A percentile compares a stretch with the other conserved stretches of the same genome.
Conservation (phyloP, 495 filamentous ascomycete species). For the Hypoxylon rickii region DNA sequence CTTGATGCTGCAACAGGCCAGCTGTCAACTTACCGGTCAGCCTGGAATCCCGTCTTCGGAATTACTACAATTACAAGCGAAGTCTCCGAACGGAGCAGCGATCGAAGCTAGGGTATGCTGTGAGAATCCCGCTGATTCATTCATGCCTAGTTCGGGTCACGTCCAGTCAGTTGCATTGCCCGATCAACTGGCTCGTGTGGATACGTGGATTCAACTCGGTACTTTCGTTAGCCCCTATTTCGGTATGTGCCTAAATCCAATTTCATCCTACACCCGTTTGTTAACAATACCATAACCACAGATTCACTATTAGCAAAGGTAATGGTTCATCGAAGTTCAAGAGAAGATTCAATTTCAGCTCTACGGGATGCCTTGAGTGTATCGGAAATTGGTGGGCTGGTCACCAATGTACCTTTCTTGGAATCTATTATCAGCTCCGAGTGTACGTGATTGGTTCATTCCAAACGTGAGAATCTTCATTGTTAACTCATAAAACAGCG, state of each 20-base stretch:
- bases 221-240: slow-evolving; percentile 59
- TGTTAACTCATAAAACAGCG: slow-evolving; percentile 4
- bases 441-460: neutral
- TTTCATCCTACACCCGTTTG: no score
- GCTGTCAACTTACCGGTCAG: slow-evolving; percentile 17
- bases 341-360: slow-evolving; percentile 49
- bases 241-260: no score
- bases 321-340: slow-evolving; percentile 54
- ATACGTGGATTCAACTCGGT: slow-evolving; percentile 65
- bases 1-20: slow-evolving; percentile 43
- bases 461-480: neutral
- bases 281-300: slow-evolving; percentile 31
- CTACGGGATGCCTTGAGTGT: slow-evolving; percentile 48
- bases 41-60: slow-evolving; percentile 24
- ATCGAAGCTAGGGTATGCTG: slow-evolving; percentile 68
- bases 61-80: slow-evolving; percentile 5
- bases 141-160: slow-evolving; percentile 60
- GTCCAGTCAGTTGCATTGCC: slow-evolving; percentile 61
- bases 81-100: slow-evolving; percentile 30
- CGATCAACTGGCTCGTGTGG: slow-evolving; percentile 52
- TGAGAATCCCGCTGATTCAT: slow-evolving; percentile 62
- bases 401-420: slow-evolving; percentile 62
- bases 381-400: slow-evolving; percentile 57
- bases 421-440: slow-evolving; percentile 48
- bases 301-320: slow-evolving; percentile 68